Conservation (phyloP, 345 rosid genomes). For the Pelargonium nanum region DNA sequence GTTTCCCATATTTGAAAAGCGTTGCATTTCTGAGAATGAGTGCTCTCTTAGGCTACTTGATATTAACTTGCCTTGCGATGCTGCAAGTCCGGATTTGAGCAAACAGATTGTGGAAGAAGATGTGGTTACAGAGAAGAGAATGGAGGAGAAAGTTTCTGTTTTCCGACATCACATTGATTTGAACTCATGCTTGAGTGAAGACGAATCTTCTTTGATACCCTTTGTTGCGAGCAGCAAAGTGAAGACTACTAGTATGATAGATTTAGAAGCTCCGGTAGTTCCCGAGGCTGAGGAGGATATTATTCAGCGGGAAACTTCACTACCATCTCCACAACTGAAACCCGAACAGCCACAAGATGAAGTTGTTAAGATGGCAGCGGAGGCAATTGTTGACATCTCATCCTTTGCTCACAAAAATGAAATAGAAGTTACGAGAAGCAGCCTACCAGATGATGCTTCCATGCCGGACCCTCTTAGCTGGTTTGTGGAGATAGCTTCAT, state of each 20-base stretch:
- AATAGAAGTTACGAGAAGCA: slow-evolving; percentile 24
- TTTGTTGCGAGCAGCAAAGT: slow-evolving; percentile 18
- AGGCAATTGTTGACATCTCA: slow-evolving; percentile 71
- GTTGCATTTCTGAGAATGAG: slow-evolving; percentile 24
- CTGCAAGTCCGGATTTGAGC: slow-evolving; percentile 29
- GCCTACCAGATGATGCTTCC: slow-evolving; percentile 25
- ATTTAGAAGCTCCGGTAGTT: slow-evolving; percentile 65
- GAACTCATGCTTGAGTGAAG: slow-evolving; percentile 54
- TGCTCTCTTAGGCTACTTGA: slow-evolving; percentile 40
- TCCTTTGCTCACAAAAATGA: slow-evolving; percentile 14
- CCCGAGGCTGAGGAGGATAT: slow-evolving; percentile 46
- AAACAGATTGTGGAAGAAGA: slow-evolving; percentile 27
- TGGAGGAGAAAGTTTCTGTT: slow-evolving; percentile 22
- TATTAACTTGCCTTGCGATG: slow-evolving; percentile 77
- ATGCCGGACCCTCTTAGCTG: slow-evolving; percentile 46
- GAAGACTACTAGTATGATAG: slow-evolving; percentile 38
- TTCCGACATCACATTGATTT: slow-evolving; percentile 53
- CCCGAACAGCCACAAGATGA: slow-evolving; percentile 30
- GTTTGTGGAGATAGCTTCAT: slow-evolving; percentile 60
- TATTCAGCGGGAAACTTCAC: slow-evolving; percentile 17
- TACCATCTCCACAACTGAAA: slow-evolving; percentile 17
- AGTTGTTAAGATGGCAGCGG: slow-evolving; percentile 46
- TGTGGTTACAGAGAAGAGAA: slow-evolving; percentile 24
- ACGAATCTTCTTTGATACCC: slow-evolving; percentile 40
- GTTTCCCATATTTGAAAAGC: slow-evolving; percentile 34